Base-by-base conservation (phyloP, 148 eudicot species). In the Amaranthus cruentus region DNA sequence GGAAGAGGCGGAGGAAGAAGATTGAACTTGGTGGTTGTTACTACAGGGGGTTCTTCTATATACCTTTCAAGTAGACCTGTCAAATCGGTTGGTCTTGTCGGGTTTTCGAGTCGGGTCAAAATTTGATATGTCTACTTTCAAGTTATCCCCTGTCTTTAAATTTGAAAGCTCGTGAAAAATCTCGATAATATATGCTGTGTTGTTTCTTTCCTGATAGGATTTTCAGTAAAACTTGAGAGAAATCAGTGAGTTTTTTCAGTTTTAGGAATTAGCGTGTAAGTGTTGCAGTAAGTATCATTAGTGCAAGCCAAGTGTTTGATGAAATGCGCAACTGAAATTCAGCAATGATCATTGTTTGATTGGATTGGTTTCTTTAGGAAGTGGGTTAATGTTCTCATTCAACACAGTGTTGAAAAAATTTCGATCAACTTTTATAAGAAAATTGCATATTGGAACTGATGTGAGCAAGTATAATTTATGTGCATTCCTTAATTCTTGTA, bases 1-100 rank as follows among this genome's bases (percentile, higher is more conserved):
- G 63, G 98, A 91, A 75, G 98, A 94, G 87, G 98, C 98, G 6
- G 97, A 91, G 79, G 98, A 94, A 75, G 98, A 94, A 83, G 97
- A 94, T 14, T 88, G 77, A 86, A 54, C 50, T 52, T 61, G 54
- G 70, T 65, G 54, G 38, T 57, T 57, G 13, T 66, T 18, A 44
- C 28, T 44, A 62, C 62, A 49, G 62, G 38, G 47, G 13, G 66
- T 70, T 66, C 55, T 62, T 72, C 74, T 56, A 67, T 7, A 51
- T 65, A 21, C 10, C 68, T 65, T 74, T 74, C 71, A 62, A 75
- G 66, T 58, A 7, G 38, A 28, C 38, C 38, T 0, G 38, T 28
- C 38, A 28, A 28, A 28, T 28, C 38, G 38, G 38, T 28, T 28
- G 38, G 38, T 28, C 38, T 1, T 0, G 38, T 28, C 2, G 38